phyloP scores from a whole-genome alignment of 2,329 filamentous ascomycete species.

The Fonsecaea nubica region DNA sequence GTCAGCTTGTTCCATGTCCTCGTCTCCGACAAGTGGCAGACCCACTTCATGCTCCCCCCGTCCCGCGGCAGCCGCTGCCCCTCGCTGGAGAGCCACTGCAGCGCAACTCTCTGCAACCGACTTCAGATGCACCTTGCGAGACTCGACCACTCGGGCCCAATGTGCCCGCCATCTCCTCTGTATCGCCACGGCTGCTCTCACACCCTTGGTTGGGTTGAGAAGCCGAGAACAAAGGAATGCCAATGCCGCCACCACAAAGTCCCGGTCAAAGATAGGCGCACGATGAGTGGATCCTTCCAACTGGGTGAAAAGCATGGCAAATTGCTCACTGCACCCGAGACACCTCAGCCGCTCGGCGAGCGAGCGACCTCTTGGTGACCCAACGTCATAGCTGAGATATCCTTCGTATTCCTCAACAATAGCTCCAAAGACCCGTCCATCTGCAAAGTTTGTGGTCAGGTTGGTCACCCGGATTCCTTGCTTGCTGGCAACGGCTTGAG shows the following conservation, averaged over 20 bases:
- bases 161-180: conserved; percentile 58
- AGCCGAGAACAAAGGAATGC: conserved; percentile 66
- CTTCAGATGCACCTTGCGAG: conserved; percentile 45
- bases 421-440: conserved; percentile 60
- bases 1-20: not conserved
- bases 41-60: conserved; percentile 5
- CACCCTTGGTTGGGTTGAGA: conserved; percentile 56
- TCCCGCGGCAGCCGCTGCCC: not conserved
- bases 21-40: not conserved
- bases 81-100: not conserved
- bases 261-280: conserved; percentile 57
- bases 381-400: conserved; percentile 35
- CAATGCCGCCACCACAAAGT: conserved; percentile 63
- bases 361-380: not conserved
- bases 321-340: conserved; percentile 39
- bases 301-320: conserved; percentile 35
- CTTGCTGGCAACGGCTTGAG: conserved; percentile 56
- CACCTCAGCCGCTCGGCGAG: conserved; percentile 30
- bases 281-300: not conserved
- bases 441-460: conserved; percentile 64
- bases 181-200: conserved; percentile 60
- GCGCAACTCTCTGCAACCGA: conserved; percentile 49
- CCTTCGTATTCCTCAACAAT: conserved; percentile 65
- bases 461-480: conserved; percentile 58
- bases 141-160: conserved; percentile 37